A percentile compares a stretch with the other conserved stretches of the same genome.
Evolutionary conservation across 192 early-diverging fungal species (phyloP).

Genomic region (Chytriomyces hyalinus): DNA sequence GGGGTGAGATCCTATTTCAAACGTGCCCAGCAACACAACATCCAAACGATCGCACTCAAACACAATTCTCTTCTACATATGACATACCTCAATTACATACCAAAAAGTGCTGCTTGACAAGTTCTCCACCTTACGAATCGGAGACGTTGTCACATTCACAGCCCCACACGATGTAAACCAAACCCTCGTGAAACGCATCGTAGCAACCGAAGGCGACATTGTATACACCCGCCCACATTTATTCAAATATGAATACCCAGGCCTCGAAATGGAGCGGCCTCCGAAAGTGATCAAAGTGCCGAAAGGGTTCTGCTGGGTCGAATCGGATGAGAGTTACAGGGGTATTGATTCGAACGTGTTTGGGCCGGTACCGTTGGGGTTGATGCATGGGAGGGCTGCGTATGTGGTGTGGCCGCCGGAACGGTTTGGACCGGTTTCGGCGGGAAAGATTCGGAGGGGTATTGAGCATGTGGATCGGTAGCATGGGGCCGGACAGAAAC

Average conservation of each 20-base stretch:
- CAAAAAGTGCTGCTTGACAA: conserved; percentile 33
- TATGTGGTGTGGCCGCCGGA: conserved; percentile 36
- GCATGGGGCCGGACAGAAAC: neutral
- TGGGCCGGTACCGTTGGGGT: conserved; percentile 42
- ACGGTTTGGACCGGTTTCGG: conserved; percentile 16
- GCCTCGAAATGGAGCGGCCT: conserved; percentile 10
- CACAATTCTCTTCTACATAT: neutral
- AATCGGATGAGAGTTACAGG: conserved; percentile 33
- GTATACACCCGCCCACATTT: conserved; percentile 45
- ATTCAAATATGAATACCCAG: conserved; percentile 20
- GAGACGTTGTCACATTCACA: conserved; percentile 51
- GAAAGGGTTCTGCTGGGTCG: conserved; percentile 42
- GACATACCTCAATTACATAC: neutral
- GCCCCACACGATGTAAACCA: conserved; percentile 72
- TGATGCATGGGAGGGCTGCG: conserved; percentile 23
- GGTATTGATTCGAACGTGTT: conserved; percentile 42
- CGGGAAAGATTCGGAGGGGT: neutral
- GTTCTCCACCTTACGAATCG: conserved; percentile 7
- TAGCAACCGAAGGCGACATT: conserved; percentile 81
- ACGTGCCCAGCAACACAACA: neutral
- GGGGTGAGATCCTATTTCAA: neutral
- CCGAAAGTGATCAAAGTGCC: conserved; percentile 28
- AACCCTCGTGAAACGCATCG: conserved; percentile 81
- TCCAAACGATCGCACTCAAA: neutral
- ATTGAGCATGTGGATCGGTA: neutral